A percentile compares a stretch with the other conserved stretches of the same genome.
Conservation (phyloP, 805 yeast species). For the Pichia heedii region DNA sequence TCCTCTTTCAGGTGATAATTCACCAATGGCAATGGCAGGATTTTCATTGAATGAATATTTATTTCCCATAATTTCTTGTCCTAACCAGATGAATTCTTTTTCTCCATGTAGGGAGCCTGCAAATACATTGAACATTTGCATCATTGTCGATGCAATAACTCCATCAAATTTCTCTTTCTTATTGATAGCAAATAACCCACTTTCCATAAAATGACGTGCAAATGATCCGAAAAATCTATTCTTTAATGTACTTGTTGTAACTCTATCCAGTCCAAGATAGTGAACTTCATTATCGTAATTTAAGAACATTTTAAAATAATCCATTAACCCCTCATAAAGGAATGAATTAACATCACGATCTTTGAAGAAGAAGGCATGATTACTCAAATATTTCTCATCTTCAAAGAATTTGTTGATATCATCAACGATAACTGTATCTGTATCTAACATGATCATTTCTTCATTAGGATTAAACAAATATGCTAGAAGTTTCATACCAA, state of each 20-base stretch:
- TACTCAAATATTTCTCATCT: slow-evolving; percentile 26
- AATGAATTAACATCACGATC: slow-evolving; percentile 36
- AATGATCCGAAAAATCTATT: slow-evolving; percentile 36
- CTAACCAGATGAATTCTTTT: slow-evolving; percentile 71
- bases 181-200: slow-evolving; percentile 40
- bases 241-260: slow-evolving; percentile 26
- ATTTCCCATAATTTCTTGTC: slow-evolving; percentile 49
- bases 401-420: slow-evolving; percentile 31
- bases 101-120: slow-evolving; percentile 63
- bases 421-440: slow-evolving; percentile 37
- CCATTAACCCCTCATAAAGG: slow-evolving; percentile 32
- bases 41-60: slow-evolving; percentile 39
- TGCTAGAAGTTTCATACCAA: slow-evolving; percentile 44
- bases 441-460: slow-evolving; percentile 45
- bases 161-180: slow-evolving; percentile 42
- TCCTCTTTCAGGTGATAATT: slow-evolving; percentile 16
- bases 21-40: slow-evolving; percentile 53
- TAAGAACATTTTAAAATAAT: slow-evolving; percentile 36
- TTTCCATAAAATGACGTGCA: slow-evolving; percentile 38
- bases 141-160: slow-evolving; percentile 32
- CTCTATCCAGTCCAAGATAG: slow-evolving; percentile 30
- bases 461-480: slow-evolving; percentile 49
- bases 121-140: slow-evolving; percentile 36
- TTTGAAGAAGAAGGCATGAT: slow-evolving; percentile 39
- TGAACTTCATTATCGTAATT: slow-evolving; percentile 36